Conservation (phyloP, 1,284 basidiomycete genomes). For the Agroathelia rolfsii region DNA sequence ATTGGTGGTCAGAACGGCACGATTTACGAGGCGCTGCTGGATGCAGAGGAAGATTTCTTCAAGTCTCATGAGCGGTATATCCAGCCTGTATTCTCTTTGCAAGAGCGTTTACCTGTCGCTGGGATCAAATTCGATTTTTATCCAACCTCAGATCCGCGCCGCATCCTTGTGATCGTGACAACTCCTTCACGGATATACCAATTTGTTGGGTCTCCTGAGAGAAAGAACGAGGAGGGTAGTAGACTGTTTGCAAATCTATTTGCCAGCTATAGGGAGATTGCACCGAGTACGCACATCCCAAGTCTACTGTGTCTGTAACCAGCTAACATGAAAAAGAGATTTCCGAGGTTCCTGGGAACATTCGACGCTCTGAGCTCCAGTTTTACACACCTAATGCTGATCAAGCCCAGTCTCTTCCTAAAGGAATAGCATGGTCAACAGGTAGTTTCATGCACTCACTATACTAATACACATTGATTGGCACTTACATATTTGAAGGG, state of each 20-base stretch:
- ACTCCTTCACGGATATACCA: conserved; percentile 90
- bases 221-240: conserved; percentile 62
- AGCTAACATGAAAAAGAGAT: conserved; percentile 51
- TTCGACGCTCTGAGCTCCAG: conserved; percentile 67
- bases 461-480: conserved; percentile 9
- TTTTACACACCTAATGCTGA: conserved; percentile 65
- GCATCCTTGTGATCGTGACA: conserved; percentile 68
- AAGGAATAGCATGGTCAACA: conserved; percentile 83
- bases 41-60: conserved; percentile 86
- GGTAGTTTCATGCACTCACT: conserved; percentile 31
- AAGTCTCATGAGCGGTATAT: conserved; percentile 81
- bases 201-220: conserved; percentile 65
- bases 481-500: conserved; percentile 31
- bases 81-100: conserved; percentile 69
- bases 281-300: conserved; percentile 57
- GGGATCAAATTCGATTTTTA: conserved; percentile 78
- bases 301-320: conserved; percentile 2
- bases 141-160: conserved; percentile 50
- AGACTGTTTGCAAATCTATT: conserved; percentile 73
- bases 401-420: conserved; percentile 56
- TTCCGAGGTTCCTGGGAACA: conserved; percentile 73
- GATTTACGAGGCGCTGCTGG: conserved; percentile 80
- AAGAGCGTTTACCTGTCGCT: conserved; percentile 71
- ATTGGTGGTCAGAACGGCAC: conserved; percentile 80
- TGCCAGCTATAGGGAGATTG: conserved; percentile 58